A percentile compares a stretch with the other conserved stretches of the same genome.
Evolutionary conservation across 2,329 filamentous ascomycete genomes (phyloP).

Genomic region (Aspergillus sp.): DNA sequence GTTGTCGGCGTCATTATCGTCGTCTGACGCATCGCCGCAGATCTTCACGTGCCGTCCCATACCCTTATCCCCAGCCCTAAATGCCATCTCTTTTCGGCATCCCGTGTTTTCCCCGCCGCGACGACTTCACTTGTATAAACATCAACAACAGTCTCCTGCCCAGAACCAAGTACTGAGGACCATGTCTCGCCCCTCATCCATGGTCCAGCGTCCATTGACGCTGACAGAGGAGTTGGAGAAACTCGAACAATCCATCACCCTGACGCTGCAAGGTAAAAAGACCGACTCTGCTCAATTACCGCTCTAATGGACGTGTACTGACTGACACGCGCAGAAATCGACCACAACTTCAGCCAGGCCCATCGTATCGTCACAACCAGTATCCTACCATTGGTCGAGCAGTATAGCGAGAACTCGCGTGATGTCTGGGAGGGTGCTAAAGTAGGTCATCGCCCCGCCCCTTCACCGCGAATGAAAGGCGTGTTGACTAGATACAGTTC

Average conservation of each 20-base stretch:
- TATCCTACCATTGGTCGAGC: slow-evolving; percentile 86
- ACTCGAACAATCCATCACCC: slow-evolving; percentile 90
- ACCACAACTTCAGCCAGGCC: slow-evolving; percentile 94
- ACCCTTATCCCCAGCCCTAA: slow-evolving; percentile 31
- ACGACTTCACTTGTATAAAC: neutral
- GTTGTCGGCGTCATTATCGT: slow-evolving; percentile 2
- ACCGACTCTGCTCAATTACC: slow-evolving; percentile 6
- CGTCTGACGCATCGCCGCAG: slow-evolving; percentile 8
- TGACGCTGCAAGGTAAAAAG: slow-evolving; percentile 74
- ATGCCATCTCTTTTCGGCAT: slow-evolving; percentile 22
- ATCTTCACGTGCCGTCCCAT: slow-evolving; percentile 21
- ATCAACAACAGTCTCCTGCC: no score
- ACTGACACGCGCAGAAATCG: slow-evolving; percentile 64
- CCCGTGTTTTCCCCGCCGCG: slow-evolving; percentile 20
- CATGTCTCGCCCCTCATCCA: slow-evolving; percentile 46
- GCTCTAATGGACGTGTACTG: slow-evolving; percentile 3
- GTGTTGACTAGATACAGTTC: slow-evolving; percentile 52
- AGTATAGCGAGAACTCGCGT: slow-evolving; percentile 88
- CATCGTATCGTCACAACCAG: slow-evolving; percentile 92
- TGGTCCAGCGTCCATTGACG: slow-evolving; percentile 54
- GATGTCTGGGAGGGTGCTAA: slow-evolving; percentile 96
- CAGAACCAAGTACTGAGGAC: neutral
- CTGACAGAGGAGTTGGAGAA: slow-evolving; percentile 93
- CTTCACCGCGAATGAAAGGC: neutral
- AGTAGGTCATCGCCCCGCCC: slow-evolving; percentile 39